Percentiles rank a stretch among this genome's conserved stretches.
Conservation (phyloP, 192 early-diverging fungal genomes). For the Podila epicladia region DNA sequence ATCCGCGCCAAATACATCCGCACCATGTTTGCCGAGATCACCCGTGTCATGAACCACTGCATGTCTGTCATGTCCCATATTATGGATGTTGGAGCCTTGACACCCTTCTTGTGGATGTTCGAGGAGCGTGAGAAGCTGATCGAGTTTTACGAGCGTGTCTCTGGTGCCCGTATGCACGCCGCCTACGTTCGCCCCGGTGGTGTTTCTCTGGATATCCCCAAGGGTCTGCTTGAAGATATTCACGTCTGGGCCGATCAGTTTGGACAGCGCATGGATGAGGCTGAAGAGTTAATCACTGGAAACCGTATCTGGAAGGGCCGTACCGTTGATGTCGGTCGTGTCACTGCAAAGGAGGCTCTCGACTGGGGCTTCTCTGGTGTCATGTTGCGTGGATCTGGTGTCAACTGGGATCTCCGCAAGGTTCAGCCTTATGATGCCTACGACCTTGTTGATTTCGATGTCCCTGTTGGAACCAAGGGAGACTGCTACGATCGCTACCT, state of each 20-base stretch:
- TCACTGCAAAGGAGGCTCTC: slow-evolving; percentile 88
- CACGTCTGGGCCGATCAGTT: slow-evolving; percentile 94
- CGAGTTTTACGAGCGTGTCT: slow-evolving; percentile 99
- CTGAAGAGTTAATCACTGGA: slow-evolving; percentile 91
- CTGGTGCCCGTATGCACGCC: slow-evolving; percentile 97
- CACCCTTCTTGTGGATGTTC: slow-evolving; percentile 99
- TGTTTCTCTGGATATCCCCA: slow-evolving; percentile 92
- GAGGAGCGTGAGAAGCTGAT: slow-evolving; percentile 99
- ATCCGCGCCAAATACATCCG: slow-evolving; percentile 96
- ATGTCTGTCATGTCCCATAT: slow-evolving; percentile 98
- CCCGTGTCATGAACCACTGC: slow-evolving; percentile 97
- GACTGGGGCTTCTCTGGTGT: slow-evolving; percentile 95
- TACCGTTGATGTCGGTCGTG: slow-evolving; percentile 86
- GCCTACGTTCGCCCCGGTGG: slow-evolving; percentile 98
- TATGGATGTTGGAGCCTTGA: slow-evolving; percentile 97
- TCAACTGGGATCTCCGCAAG: slow-evolving; percentile 96
- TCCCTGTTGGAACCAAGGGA: slow-evolving; percentile 94
- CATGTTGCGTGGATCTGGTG: slow-evolving; percentile 93
- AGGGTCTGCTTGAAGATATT: slow-evolving; percentile 95
- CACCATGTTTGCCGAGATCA: slow-evolving; percentile 97
- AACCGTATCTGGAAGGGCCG: slow-evolving; percentile 97
- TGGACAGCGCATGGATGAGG: slow-evolving; percentile 89
- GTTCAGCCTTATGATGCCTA: slow-evolving; percentile 95
- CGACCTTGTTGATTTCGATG: slow-evolving; percentile 94
- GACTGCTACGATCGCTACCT: slow-evolving; percentile 97